Percentiles rank a stretch among this genome's conserved stretches.
These are phyloP conservation scores for Aphanomyces stellatus DNA, from an alignment of 352 stramenopile species.

Conservation along the genomic window DNA sequence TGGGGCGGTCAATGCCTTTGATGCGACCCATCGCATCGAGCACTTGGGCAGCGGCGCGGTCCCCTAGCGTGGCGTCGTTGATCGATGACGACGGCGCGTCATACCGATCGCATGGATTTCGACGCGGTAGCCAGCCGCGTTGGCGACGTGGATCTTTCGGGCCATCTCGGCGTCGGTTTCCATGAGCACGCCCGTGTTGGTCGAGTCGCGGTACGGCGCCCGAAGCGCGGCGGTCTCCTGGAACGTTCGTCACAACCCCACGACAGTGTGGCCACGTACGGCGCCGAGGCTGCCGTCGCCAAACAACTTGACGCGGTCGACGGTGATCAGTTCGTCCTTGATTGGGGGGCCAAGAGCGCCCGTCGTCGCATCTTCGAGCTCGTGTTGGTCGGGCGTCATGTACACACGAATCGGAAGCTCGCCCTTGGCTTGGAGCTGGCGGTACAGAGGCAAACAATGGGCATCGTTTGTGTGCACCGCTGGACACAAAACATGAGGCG, in stretches of 20 bases:
- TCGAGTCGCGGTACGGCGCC: constrained; percentile 48
- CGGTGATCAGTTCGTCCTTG: constrained; percentile 49
- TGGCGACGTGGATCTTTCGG: constrained; percentile 50
- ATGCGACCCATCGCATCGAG: constrained; percentile 49
- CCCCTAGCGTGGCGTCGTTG: constrained; percentile 26
- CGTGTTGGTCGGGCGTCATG: constrained; percentile 59
- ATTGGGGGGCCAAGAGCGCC: constrained; percentile 24
- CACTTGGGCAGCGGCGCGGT: constrained; percentile 65
- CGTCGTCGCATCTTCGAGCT: constrained; percentile 38
- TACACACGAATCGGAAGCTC: constrained; percentile 69
- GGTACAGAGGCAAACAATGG: constrained; percentile 71
- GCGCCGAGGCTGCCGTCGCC: constrained; percentile 81
- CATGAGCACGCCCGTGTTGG: constrained; percentile 77
- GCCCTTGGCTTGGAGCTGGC: constrained; percentile 44
- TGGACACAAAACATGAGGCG: background rate
- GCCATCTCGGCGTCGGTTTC: constrained; percentile 54
- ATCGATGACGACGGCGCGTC: constrained; percentile 8
- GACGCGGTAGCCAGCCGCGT: constrained; percentile 52
- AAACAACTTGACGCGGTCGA: constrained; percentile 85
- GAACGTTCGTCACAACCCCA: background rate
- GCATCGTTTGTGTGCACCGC: constrained; percentile 83
- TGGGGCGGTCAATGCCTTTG: constrained; percentile 48
- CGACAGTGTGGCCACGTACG: constrained; percentile 25
- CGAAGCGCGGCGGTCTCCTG: constrained; percentile 80
- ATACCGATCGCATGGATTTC: constrained; percentile 86